Conservation (phyloP, 352 stramenopile species). For the Globisporangium nodosum region DNA sequence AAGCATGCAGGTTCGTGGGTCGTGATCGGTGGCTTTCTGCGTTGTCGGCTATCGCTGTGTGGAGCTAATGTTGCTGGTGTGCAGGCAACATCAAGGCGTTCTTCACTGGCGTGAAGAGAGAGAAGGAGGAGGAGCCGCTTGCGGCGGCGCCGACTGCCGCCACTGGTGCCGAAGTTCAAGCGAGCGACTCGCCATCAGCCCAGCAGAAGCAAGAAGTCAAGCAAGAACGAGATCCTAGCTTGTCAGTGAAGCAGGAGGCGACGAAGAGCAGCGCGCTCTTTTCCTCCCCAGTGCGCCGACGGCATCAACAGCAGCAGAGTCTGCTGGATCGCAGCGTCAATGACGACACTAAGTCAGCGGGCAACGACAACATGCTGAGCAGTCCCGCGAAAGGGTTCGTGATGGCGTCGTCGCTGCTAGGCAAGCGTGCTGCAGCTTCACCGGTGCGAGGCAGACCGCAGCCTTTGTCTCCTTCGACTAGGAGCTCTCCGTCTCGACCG, state of each 20-base stretch:
- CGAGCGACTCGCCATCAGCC: not conserved
- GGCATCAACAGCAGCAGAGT: conserved; percentile 8
- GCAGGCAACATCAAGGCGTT: conserved; percentile 56
- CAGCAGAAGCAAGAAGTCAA: not conserved
- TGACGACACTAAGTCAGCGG: not conserved
- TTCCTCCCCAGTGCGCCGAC: not conserved
- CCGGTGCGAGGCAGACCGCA: not conserved
- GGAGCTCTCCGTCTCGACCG: conserved; percentile 2
- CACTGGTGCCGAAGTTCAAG: not conserved
- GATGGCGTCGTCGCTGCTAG: conserved; percentile 39
- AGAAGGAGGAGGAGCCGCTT: conserved; percentile 12
- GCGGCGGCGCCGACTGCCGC: not conserved
- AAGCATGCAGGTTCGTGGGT: conserved; percentile 50
- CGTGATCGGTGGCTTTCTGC: not conserved
- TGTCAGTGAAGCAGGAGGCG: conserved; percentile 1
- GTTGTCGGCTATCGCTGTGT: not conserved
- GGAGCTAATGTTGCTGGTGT: not conserved
- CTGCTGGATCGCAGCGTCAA: conserved; percentile 3
- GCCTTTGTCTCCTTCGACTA: not conserved
- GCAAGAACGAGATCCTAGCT: not conserved
- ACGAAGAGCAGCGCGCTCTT: conserved; percentile 8
- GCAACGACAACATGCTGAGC: not conserved
- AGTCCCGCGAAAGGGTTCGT: conserved; percentile 20
- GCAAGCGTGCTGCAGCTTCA: conserved; percentile 17
- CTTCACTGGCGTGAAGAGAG: conserved; percentile 49